Evolutionary conservation across 805 yeast species (phyloP).

Genomic region (Wickerhamomyces tratensis): DNA sequence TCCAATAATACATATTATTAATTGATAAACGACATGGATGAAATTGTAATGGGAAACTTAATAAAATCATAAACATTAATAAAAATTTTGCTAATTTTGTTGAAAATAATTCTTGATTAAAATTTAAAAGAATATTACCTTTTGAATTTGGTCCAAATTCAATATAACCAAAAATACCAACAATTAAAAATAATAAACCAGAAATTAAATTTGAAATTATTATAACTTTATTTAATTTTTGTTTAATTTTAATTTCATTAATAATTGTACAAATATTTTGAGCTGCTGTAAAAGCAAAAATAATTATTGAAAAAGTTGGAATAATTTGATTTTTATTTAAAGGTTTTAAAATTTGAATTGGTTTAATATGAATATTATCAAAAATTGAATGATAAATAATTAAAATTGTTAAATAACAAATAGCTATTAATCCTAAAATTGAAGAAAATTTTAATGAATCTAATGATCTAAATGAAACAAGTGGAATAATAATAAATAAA

Average conservation of each 20-base stretch:
- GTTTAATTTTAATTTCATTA: slow-evolving; percentile 52
- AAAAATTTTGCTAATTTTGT: slow-evolving; percentile 48
- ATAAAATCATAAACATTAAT: slow-evolving; percentile 61
- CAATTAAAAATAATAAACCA: slow-evolving; percentile 45
- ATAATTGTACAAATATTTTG: slow-evolving; percentile 74
- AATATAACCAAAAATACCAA: slow-evolving; percentile 62
- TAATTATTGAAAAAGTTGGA: slow-evolving; percentile 62
- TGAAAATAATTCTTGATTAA: slow-evolving; percentile 39
- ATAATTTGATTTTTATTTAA: slow-evolving; percentile 35
- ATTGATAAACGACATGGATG: slow-evolving; percentile 72
- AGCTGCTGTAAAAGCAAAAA: slow-evolving; percentile 76
- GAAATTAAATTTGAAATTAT: slow-evolving; percentile 42
- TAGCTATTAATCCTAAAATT: slow-evolving; percentile 56
- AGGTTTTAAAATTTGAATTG: slow-evolving; percentile 29
- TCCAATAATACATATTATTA: slow-evolving; percentile 52
- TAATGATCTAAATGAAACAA: slow-evolving; percentile 49
- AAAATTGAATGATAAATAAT: slow-evolving; percentile 41
- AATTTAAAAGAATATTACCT: slow-evolving; percentile 66
- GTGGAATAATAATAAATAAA: slow-evolving; percentile 46
- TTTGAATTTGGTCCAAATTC: slow-evolving; percentile 58
- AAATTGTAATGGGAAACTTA: slow-evolving; percentile 71
- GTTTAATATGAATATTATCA: slow-evolving; percentile 35
- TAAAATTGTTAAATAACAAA: slow-evolving; percentile 49
- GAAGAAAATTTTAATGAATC: slow-evolving; percentile 67
- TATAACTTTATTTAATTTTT: slow-evolving; percentile 41